Base-by-base conservation (phyloP, 352 stramenopile genomes). In the Globisporangium camurandrum region DNA sequence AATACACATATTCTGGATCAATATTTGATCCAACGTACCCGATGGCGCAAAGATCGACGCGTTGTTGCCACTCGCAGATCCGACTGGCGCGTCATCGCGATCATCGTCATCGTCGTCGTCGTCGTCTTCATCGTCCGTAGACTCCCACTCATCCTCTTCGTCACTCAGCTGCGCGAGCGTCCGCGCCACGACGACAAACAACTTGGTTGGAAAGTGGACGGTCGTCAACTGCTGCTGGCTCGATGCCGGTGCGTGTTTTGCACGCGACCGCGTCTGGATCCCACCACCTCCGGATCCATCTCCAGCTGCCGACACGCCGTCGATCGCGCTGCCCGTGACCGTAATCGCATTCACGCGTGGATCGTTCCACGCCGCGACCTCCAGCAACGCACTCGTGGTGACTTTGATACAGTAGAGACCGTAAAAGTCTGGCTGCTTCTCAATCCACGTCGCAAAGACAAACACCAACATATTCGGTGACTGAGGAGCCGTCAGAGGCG, bases 401-500 rank as follows among this genome's bases (percentile, higher is more conserved):
- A 93, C 78, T 55, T 90, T 93, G 55, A 93, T 82, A 45, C 72
- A 85, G 60, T 89, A 89, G 6, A 86, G 64, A 11, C 82, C 78
- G 42, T 93, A 93, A 44, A 93, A 93, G 22, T 90, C 78, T 16
- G 71, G 57, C 49, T 93, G 82, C 56, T 88, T 88, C 46, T 90
- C 76, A 28, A 93, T 81, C 82, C 82, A 93, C 16, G 77, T 86
- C 27, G 62, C 58, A 46, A 90, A 84, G 2, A 93, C 78, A 71
- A 93, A 93, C 36, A 63, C 64, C 24, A 90, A 55, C 76, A 90
- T 80, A 44, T 75, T 89, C 4, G 62, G 59, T 26, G 68, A 41
- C 26, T 36, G 22, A 1, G 37, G 16, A 10, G 19, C 14, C 40
- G 54, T 37, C n/a, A n/a, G n/a, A 2, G 74, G 74, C 28, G 74